Percentiles rank a stretch among this genome's conserved stretches.
Conservation (phyloP, 2,329 filamentous ascomycete genomes). For the Xylaria sp. region DNA sequence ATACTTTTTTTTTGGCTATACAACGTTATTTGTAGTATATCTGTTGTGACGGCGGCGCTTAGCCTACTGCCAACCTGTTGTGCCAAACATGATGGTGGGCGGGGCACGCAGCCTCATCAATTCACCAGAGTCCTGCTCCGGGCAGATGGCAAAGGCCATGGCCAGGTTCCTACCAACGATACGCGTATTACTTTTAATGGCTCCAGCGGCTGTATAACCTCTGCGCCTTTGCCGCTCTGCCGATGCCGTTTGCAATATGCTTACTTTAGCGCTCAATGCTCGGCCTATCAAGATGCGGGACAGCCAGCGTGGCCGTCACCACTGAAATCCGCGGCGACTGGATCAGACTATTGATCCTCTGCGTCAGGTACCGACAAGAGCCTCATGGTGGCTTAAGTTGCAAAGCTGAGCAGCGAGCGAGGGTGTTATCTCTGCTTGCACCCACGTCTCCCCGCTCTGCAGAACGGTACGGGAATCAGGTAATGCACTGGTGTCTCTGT, state of each 20-base stretch:
- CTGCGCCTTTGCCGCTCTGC: constrained; percentile 16
- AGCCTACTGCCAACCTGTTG: constrained; percentile 9
- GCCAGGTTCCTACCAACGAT: not conserved
- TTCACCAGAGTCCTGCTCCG: constrained; percentile 14
- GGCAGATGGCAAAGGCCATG: not conserved
- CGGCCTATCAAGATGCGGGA: constrained; percentile 13
- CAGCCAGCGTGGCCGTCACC: constrained; percentile 17
- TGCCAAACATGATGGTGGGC: constrained; percentile 14
- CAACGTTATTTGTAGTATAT: constrained; percentile 17
- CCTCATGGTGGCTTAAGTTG: constrained; percentile 23
- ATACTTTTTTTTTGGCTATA: constrained; percentile 11
- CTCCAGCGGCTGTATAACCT: constrained; percentile 15
- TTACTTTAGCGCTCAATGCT: constrained; percentile 23
- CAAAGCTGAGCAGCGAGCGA: constrained; percentile 9
- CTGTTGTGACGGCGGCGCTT: constrained; percentile 29
- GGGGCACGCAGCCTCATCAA: constrained; percentile 28
- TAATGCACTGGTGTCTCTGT: not conserved
- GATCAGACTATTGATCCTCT: constrained; percentile 21
- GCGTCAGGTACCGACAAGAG: constrained; percentile 24
- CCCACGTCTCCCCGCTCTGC: not conserved
- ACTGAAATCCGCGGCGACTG: constrained; percentile 11
- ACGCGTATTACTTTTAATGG: not conserved
- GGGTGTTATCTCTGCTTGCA: not conserved
- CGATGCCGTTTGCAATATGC: constrained; percentile 14
- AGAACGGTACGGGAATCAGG: not conserved